Conservation (phyloP, 176 grass and related monocot species). For the Triticum dicoccoides region DNA sequence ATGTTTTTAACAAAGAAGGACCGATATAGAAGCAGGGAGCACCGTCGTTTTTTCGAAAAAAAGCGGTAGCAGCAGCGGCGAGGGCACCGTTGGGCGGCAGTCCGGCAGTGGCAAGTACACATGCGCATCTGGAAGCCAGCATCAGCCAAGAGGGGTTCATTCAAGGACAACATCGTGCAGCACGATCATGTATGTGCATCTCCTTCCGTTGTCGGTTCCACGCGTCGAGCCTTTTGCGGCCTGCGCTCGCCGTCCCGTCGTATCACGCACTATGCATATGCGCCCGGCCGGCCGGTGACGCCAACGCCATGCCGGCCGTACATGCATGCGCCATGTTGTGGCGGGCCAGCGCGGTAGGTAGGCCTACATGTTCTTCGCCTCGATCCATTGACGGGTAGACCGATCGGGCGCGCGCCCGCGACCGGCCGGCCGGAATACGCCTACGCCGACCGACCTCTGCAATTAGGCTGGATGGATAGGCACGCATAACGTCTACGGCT, state of each 20-base stretch:
- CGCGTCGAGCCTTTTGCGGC: background rate
- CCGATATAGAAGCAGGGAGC: background rate
- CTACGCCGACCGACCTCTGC: background rate
- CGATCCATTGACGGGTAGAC: background rate
- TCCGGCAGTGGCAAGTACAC: conserved; percentile 1
- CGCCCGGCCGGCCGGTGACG: background rate
- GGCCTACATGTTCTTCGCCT: background rate
- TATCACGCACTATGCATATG: background rate
- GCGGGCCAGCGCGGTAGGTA: background rate
- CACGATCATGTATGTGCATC: background rate
- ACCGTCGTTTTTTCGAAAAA: background rate
- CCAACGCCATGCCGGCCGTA: background rate
- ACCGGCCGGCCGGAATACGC: background rate
- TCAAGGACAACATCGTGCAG: background rate
- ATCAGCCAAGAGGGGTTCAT: background rate
- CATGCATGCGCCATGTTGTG: background rate
- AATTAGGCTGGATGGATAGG: background rate
- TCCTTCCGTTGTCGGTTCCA: conserved; percentile 1
- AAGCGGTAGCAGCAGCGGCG: background rate
- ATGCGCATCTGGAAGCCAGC: background rate
- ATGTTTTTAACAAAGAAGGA: background rate
- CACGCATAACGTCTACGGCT: background rate
- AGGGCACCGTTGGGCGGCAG: background rate
- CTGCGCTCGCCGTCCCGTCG: background rate
- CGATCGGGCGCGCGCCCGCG: background rate